These are phyloP conservation scores for Xylariaceae sp. DNA, from an alignment of 2,329 filamentous ascomycete species.

Conservation along the genomic window DNA sequence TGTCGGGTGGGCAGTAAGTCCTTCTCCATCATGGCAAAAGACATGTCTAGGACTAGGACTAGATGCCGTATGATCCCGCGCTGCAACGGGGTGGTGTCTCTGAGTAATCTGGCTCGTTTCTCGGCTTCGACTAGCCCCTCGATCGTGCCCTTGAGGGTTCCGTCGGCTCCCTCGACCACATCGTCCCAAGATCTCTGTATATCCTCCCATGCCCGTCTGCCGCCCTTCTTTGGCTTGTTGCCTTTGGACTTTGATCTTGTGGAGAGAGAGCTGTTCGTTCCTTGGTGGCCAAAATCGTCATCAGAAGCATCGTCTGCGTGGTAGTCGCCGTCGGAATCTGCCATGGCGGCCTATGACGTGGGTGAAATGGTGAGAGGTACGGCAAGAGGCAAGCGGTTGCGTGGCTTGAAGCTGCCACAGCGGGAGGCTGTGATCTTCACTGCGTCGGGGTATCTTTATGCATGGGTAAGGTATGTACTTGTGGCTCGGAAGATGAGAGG, in stretches of 20 bases:
- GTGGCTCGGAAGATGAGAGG: too few relatives aligned
- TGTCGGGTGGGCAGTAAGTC: constrained; percentile 88
- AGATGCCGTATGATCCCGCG: constrained; percentile 97
- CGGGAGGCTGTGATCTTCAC: neutral
- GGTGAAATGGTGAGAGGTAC: neutral
- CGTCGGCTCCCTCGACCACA: constrained; percentile 76
- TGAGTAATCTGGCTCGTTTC: constrained; percentile 76
- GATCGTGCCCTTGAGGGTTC: constrained; percentile 68
- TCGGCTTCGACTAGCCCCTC: constrained; percentile 75
- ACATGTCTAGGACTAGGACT: constrained; percentile 87
- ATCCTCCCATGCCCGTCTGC: constrained; percentile 62
- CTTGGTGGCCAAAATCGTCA: constrained; percentile 57
- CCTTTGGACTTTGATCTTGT: constrained; percentile 24
- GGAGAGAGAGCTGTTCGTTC: constrained; percentile 36
- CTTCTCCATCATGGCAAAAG: constrained; percentile 91
- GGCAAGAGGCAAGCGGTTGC: neutral
- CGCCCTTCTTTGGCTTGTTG: constrained; percentile 31
- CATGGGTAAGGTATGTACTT: too few relatives aligned
- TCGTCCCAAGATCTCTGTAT: constrained; percentile 69
- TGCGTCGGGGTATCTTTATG: too few relatives aligned
- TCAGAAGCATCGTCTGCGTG: constrained; percentile 62
- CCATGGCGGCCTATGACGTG: constrained; percentile 46
- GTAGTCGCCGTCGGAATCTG: constrained; percentile 71
- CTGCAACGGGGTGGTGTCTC: constrained; percentile 93
- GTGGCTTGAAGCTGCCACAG: neutral